Percentiles rank a stretch among this genome's conserved stretches.
Evolutionary conservation across 805 yeast species (phyloP).

Genomic region (Lachancea sp.): DNA sequence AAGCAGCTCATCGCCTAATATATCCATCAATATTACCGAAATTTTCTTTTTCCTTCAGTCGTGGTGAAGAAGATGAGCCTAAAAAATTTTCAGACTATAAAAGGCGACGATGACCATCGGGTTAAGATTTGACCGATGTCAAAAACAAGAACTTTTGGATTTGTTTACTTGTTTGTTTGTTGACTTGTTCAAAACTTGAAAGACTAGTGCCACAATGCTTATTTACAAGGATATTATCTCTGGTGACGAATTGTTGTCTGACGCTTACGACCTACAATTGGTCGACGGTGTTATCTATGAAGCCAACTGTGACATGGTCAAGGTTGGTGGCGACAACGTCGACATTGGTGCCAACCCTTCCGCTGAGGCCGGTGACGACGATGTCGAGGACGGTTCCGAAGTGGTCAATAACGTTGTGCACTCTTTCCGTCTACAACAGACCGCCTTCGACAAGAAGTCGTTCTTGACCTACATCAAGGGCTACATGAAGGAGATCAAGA

Average conservation of each 20-base stretch:
- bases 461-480: conserved; percentile 95
- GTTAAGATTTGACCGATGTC: not conserved
- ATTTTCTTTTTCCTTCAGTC: conserved; percentile 6
- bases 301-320: conserved; percentile 93
- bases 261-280: conserved; percentile 84
- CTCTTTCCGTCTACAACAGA: conserved; percentile 97
- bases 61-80: not conserved
- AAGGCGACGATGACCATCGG: conserved; percentile 6
- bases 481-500: conserved; percentile 96
- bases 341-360: conserved; percentile 99
- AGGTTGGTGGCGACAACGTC: conserved; percentile 83
- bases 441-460: conserved; percentile 96
- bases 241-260: conserved; percentile 93
- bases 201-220: conserved; percentile 21
- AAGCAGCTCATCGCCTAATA: not conserved
- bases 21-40: not conserved
- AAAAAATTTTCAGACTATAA: conserved; percentile 8
- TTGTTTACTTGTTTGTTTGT: conserved; percentile 3
- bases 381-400: conserved; percentile 77
- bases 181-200: conserved; percentile 1
- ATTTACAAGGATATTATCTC: conserved; percentile 74
- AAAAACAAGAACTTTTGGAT: not conserved
- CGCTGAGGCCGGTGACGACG: conserved; percentile 88
- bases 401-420: conserved; percentile 96
- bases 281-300: conserved; percentile 93